phyloP scores from a whole-genome alignment of 441 rosid genomes.

The Codiaeum variegatum region DNA sequence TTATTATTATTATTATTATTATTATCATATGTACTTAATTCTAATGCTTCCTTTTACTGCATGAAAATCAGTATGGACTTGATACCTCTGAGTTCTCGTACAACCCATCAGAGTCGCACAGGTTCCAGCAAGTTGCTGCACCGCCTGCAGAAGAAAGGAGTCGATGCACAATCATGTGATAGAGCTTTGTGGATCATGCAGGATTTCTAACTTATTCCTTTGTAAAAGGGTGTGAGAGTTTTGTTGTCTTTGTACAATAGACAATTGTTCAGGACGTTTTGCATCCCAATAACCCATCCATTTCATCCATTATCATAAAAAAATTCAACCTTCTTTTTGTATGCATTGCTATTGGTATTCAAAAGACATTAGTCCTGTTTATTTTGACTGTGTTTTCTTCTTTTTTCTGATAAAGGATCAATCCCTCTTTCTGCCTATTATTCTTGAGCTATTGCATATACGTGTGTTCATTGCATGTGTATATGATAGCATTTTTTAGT shows the following conservation, averaged over 20 bases:
- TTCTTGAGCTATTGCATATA: no score
- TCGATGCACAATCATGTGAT: constrained; percentile 87
- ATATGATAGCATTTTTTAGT: no score
- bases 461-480: no score
- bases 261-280: constrained; percentile 26
- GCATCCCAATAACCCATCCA: constrained; percentile 7
- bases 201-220: constrained; percentile 13
- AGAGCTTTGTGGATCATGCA: constrained; percentile 1
- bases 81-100: constrained; percentile 95
- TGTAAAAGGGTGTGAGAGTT: constrained; percentile 19
- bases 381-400: no score
- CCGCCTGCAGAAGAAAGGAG: constrained; percentile 81
- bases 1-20: no score
- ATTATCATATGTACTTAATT: constrained; percentile 7
- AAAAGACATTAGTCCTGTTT: no score
- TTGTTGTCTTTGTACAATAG: constrained; percentile 29
- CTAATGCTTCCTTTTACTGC: constrained; percentile 10
- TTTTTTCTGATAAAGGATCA: no score
- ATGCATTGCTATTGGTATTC: no score
- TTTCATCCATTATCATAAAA: no score
- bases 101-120: constrained; percentile 80
- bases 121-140: constrained; percentile 62
- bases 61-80: constrained; percentile 72
- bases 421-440: no score
- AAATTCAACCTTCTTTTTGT: no score